Conservation (phyloP, 768 basidiomycete species). For the Dacryopinax primogenitus region DNA sequence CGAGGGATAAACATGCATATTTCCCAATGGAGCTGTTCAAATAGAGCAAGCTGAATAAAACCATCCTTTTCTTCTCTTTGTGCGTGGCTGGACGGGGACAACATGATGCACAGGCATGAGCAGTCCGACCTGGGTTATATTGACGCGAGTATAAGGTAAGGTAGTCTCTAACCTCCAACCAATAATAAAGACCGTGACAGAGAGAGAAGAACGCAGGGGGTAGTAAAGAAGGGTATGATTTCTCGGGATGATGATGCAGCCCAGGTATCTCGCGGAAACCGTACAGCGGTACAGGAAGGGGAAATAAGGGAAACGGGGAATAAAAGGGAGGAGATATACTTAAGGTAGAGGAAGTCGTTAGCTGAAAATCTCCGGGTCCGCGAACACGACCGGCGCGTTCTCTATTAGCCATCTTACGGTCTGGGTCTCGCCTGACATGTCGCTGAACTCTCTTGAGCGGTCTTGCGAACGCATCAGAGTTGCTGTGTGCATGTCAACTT, state of each 20-base stretch:
- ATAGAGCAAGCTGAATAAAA: constrained; percentile 14
- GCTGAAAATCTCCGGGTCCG: background rate
- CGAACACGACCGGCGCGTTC: constrained; percentile 42
- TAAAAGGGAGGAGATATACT: background rate
- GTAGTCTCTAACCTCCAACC: background rate
- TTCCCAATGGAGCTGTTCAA: constrained; percentile 38
- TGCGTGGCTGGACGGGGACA: too few relatives aligned
- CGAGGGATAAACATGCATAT: constrained; percentile 68
- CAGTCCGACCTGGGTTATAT: background rate
- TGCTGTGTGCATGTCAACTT: constrained; percentile 36
- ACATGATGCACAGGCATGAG: too few relatives aligned
- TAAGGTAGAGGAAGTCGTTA: background rate
- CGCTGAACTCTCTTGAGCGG: constrained; percentile 78
- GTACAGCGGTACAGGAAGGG: constrained; percentile 4
- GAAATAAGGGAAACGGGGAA: background rate
- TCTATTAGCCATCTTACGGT: constrained; percentile 92
- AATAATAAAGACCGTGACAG: background rate
- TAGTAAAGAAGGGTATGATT: background rate
- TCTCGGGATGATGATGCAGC: background rate
- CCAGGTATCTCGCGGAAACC: background rate
- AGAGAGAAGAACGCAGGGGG: background rate
- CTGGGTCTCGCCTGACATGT: constrained; percentile 94
- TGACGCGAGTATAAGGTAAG: constrained; percentile 7
- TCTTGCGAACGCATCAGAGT: constrained; percentile 87
- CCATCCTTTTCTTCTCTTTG: background rate